phyloP scores from a whole-genome alignment of 2,329 filamentous ascomycete species.

The Chaetomium sp. region DNA sequence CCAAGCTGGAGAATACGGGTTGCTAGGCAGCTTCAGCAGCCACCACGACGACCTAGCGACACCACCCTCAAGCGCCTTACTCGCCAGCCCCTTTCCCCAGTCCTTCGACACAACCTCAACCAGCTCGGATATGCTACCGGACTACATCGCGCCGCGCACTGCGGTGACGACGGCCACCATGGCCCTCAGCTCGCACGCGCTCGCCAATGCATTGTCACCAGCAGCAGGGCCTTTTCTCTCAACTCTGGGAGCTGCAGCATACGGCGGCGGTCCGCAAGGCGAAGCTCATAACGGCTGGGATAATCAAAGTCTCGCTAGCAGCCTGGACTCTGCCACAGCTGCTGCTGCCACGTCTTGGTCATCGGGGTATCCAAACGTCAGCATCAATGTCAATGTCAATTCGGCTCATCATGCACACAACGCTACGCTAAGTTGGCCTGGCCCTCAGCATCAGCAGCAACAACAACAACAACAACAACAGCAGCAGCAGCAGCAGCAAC shows the following conservation, averaged over 20 bases:
- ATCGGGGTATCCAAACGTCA: neutral
- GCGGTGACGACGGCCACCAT: conserved; percentile 8
- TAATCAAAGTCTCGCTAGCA: neutral
- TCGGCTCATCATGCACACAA: neutral
- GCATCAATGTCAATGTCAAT: neutral
- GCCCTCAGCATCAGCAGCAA: conserved; percentile 1
- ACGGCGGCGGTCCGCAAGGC: conserved; percentile 7
- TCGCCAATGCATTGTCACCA: conserved; percentile 10
- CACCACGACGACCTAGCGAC: conserved; percentile 38
- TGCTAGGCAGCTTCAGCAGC: conserved; percentile 16
- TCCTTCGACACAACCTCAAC: conserved; percentile 32
- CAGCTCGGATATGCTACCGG: conserved; percentile 12
- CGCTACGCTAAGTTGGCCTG: neutral
- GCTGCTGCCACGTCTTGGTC: neutral
- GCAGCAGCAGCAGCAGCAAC: neutral
- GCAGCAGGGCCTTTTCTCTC: conserved; percentile 20
- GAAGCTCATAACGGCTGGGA: conserved; percentile 2
- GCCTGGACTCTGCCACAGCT: neutral
- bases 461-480: no score
- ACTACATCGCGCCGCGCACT: conserved; percentile 16
- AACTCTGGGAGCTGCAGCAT: conserved; percentile 1
- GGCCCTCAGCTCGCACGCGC: neutral
- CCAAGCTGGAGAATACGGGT: neutral
- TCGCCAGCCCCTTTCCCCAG: conserved; percentile 42
- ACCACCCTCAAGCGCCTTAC: conserved; percentile 48